phyloP scores from a whole-genome alignment of 345 rosid genomes.

The Sisymbrium irio region DNA sequence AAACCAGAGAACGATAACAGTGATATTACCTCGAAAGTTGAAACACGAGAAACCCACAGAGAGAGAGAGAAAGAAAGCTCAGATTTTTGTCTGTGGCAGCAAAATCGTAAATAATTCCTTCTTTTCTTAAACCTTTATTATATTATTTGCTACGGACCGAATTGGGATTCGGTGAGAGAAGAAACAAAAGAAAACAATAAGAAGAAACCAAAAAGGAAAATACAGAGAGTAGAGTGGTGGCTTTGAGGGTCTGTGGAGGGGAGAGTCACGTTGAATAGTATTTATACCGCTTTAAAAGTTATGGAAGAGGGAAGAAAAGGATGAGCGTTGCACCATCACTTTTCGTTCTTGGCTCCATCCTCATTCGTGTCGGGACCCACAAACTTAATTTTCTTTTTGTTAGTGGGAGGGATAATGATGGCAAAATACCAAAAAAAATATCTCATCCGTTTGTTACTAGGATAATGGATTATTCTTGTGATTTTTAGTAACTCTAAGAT shows the following conservation, averaged over 20 bases:
- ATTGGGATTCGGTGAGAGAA: constrained; percentile 1
- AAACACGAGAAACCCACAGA: neutral
- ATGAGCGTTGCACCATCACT: neutral
- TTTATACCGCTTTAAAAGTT: neutral
- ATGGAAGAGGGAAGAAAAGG: neutral
- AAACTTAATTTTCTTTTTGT: neutral
- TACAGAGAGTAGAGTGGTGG: constrained; percentile 7
- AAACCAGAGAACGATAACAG: neutral
- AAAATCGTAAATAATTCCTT: neutral
- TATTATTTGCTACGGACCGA: neutral
- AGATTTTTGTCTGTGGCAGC: neutral
- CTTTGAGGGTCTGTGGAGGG: neutral
- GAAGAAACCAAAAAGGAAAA: neutral
- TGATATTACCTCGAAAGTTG: constrained; percentile 8
- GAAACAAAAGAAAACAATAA: neutral
- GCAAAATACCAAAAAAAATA: too few relatives aligned
- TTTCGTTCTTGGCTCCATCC: neutral
- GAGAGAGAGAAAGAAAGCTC: neutral
- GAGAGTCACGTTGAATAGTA: neutral
- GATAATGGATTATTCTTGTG: too few relatives aligned
- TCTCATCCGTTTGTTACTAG: too few relatives aligned
- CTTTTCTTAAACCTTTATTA: neutral
- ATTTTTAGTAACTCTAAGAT: too few relatives aligned
- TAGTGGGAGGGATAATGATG: too few relatives aligned
- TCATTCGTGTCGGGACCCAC: neutral